Percentiles rank a stretch among this genome's conserved stretches.
phyloP scores from a whole-genome alignment of 2,329 filamentous ascomycete genomes.

The Setomelanomma holmii region DNA sequence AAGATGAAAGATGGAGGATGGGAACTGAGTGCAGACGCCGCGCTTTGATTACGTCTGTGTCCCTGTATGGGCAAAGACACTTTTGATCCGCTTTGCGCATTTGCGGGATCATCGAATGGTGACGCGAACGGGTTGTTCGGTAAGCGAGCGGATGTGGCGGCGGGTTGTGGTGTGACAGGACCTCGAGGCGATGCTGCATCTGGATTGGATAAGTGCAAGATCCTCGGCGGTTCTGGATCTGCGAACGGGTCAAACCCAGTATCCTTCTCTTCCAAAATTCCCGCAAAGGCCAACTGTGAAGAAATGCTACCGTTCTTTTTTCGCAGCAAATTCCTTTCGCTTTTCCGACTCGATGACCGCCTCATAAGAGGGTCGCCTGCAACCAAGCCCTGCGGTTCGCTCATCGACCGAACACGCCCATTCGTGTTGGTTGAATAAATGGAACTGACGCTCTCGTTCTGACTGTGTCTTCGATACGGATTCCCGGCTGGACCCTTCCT shows the following conservation, averaged over 20 bases:
- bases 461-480: constrained; percentile 37
- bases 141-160: constrained; percentile 23
- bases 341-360: constrained; percentile 42
- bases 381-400: constrained; percentile 36
- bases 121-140: constrained; percentile 42
- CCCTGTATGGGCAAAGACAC: constrained; percentile 16
- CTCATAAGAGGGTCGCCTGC: constrained; percentile 32
- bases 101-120: constrained; percentile 33
- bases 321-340: constrained; percentile 36
- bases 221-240: constrained; percentile 30
- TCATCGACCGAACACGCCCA: constrained; percentile 34
- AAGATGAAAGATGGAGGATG: constrained; percentile 40
- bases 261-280: constrained; percentile 35
- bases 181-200: constrained; percentile 21
- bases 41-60: constrained; percentile 40
- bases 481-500: constrained; percentile 35
- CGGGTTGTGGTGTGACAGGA: constrained; percentile 37
- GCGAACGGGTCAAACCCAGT: constrained; percentile 35
- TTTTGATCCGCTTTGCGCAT: constrained; percentile 34
- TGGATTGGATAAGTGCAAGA: constrained; percentile 34
- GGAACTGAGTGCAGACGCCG: constrained; percentile 38
- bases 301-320: constrained; percentile 40
- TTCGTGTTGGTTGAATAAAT: constrained; percentile 39
- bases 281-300: constrained; percentile 35
- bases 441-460: constrained; percentile 40